Conservation (phyloP, 192 early-diverging fungal species). For the Coemansia sp. region DNA sequence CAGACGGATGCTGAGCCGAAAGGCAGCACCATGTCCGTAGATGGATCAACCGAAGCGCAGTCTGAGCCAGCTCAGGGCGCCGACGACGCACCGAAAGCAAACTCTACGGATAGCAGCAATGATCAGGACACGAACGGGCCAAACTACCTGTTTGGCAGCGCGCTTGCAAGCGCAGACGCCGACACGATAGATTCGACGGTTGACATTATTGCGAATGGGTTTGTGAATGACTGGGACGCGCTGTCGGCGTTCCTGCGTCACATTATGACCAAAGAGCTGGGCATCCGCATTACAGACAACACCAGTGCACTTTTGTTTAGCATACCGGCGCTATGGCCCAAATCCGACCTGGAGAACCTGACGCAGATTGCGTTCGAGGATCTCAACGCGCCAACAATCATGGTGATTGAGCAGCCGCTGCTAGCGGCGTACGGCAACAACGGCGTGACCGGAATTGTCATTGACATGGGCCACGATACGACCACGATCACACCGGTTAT, state of each 20-base stretch:
- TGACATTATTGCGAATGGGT: conserved; percentile 57
- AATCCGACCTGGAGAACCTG: conserved; percentile 70
- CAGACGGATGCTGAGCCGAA: neutral
- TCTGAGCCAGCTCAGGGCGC: neutral
- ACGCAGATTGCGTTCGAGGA: conserved; percentile 91
- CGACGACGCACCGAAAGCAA: neutral
- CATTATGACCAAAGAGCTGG: conserved; percentile 72
- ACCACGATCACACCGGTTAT: conserved; percentile 79
- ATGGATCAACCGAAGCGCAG: neutral
- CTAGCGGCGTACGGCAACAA: conserved; percentile 76
- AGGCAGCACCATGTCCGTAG: neutral
- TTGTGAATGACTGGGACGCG: conserved; percentile 68
- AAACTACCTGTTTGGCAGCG: conserved; percentile 41
- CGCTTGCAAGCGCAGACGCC: conserved; percentile 28
- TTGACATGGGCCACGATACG: conserved; percentile 85
- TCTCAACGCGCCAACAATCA: conserved; percentile 79
- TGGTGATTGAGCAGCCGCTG: conserved; percentile 80
- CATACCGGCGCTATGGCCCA: conserved; percentile 80
- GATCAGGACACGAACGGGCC: conserved; percentile 17
- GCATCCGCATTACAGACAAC: conserved; percentile 71
- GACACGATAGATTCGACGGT: conserved; percentile 29
- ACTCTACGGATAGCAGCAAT: neutral
- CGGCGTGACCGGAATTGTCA: conserved; percentile 71
- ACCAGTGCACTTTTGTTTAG: conserved; percentile 71
- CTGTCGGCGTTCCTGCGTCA: conserved; percentile 73